phyloP scores from a whole-genome alignment of 805 yeast species.

The Candida loeiensis region DNA sequence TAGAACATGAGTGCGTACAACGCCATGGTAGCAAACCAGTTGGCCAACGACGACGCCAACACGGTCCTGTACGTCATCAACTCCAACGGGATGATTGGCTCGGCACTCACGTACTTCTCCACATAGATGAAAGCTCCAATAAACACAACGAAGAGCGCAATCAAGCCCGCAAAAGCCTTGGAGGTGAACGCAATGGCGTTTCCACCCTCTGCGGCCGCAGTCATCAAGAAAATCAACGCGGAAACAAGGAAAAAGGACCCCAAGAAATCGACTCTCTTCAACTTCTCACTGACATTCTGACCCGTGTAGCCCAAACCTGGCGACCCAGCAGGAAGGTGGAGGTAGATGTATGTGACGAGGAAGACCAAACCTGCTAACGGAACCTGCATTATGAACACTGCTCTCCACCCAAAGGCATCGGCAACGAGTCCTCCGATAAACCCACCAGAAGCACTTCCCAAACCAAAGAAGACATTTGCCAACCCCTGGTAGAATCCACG shows the following conservation, averaged over 20 bases:
- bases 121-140: slow-evolving; percentile 44
- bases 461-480: slow-evolving; percentile 69
- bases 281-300: slow-evolving; percentile 42
- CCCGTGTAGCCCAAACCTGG: slow-evolving; percentile 53
- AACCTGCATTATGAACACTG: slow-evolving; percentile 38
- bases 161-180: slow-evolving; percentile 32
- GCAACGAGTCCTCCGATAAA: slow-evolving; percentile 52
- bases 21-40: slow-evolving; percentile 70
- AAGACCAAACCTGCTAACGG: slow-evolving; percentile 44
- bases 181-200: slow-evolving; percentile 48
- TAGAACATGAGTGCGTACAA: slow-evolving; percentile 62
- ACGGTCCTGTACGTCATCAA: slow-evolving; percentile 58
- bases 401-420: slow-evolving; percentile 51
- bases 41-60: slow-evolving; percentile 59
- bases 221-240: slow-evolving; percentile 55
- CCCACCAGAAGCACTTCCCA: slow-evolving; percentile 56
- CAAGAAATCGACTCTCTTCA: slow-evolving; percentile 61
- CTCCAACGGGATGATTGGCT: slow-evolving; percentile 68
- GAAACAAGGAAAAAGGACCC: slow-evolving; percentile 61
- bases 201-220: slow-evolving; percentile 68
- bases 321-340: slow-evolving; percentile 51
- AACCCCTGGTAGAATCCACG: slow-evolving; percentile 83
- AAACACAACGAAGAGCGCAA: slow-evolving; percentile 31
- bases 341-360: slow-evolving; percentile 32
- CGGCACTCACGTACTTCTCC: slow-evolving; percentile 50